phyloP scores from a whole-genome alignment of 2,329 filamentous ascomycete species.

The Diaporthe australafricana region DNA sequence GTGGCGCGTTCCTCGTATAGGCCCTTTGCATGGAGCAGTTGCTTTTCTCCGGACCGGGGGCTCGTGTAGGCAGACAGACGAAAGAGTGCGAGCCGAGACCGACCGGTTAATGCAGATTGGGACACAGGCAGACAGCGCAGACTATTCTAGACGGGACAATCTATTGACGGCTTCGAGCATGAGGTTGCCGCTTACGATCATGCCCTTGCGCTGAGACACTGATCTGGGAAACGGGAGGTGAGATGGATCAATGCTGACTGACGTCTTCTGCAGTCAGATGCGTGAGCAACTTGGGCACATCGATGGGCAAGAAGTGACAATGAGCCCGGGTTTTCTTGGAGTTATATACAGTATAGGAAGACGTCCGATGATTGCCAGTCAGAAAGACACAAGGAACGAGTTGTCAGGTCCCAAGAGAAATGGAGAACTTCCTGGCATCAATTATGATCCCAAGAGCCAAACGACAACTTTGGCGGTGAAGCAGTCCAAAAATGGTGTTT shows the following conservation, averaged over 20 bases:
- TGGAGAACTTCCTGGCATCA: neutral
- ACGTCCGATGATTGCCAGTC: too few relatives aligned
- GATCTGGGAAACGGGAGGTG: slow-evolving; percentile 5
- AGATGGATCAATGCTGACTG: neutral
- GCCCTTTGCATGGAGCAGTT: neutral
- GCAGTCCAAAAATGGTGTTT: neutral
- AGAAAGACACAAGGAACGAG: neutral
- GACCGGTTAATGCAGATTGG: neutral
- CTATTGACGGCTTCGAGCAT: slow-evolving; percentile 10
- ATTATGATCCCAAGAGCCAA: neutral
- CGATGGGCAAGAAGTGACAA: neutral
- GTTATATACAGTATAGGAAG: too few relatives aligned
- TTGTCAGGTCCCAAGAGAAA: neutral
- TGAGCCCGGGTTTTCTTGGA: neutral
- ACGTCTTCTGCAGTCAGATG: neutral
- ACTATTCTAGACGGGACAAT: neutral
- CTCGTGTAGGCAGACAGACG: neutral
- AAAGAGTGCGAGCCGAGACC: neutral
- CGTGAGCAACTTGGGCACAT: neutral
- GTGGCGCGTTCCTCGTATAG: neutral
- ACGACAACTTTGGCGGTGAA: slow-evolving; percentile 16
- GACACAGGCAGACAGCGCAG: neutral
- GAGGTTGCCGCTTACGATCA: neutral
- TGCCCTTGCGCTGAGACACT: slow-evolving; percentile 7
- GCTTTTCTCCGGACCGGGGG: slow-evolving; percentile 3